These are phyloP conservation scores for Cyclostephanos invisitatus DNA, from an alignment of 108 stramenopile species.

Conservation along the genomic window DNA sequence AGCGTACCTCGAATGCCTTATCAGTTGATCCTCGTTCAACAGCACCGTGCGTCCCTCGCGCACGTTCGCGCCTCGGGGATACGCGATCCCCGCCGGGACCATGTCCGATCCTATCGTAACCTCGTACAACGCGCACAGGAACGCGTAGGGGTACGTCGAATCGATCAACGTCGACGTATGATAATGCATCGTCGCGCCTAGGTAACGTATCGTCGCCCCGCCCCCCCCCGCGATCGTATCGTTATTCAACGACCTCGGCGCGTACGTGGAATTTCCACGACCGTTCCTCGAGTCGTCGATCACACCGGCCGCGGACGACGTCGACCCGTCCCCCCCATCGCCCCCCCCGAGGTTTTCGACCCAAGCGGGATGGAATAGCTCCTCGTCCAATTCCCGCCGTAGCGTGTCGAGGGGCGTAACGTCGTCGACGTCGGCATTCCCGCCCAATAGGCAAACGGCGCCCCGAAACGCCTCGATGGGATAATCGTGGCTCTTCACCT, in stretches of 20 bases:
- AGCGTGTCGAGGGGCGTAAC: conserved; percentile 38
- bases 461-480: conserved; percentile 47
- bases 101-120: conserved; percentile 29
- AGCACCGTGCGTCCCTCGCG: conserved; percentile 45
- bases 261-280: neutral
- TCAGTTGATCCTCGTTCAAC: conserved; percentile 40
- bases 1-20: conserved; percentile 39
- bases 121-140: conserved; percentile 47
- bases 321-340: neutral
- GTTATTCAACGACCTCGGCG: neutral
- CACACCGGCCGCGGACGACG: neutral
- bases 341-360: conserved; percentile 11
- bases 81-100: conserved; percentile 27
- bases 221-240: no score
- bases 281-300: conserved; percentile 22
- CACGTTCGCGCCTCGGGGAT: conserved; percentile 38
- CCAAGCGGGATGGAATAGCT: conserved; percentile 33
- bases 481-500: conserved; percentile 51
- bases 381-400: conserved; percentile 43
- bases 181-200: conserved; percentile 35
- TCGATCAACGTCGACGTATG: conserved; percentile 25
- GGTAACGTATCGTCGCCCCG: conserved; percentile 20
- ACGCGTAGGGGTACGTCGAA: conserved; percentile 32
- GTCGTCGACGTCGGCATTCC: conserved; percentile 35
- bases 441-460: conserved; percentile 39